Conservation (phyloP, 352 stramenopile genomes). For the Blastocystis hominis region DNA sequence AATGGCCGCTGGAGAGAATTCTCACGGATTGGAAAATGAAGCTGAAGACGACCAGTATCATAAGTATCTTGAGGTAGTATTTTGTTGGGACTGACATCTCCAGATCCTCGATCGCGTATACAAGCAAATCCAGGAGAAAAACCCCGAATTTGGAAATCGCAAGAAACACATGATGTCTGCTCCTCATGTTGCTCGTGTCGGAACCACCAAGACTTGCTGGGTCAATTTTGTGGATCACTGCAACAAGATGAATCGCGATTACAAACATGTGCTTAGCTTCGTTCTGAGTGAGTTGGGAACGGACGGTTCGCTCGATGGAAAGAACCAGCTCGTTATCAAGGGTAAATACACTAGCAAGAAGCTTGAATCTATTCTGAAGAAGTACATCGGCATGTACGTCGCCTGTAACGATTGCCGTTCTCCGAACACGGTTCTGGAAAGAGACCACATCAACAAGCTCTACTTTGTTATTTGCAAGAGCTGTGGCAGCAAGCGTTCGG, state of each 20-base stretch:
- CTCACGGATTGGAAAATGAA: neutral
- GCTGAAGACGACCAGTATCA: slow-evolving; percentile 20
- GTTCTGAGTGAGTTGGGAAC: slow-evolving; percentile 97
- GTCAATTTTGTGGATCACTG: slow-evolving; percentile 64
- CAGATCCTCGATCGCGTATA: slow-evolving; percentile 43
- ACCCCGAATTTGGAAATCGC: neutral
- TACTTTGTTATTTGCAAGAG: slow-evolving; percentile 96
- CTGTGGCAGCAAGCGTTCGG: slow-evolving; percentile 86
- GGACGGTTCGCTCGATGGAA: slow-evolving; percentile 89
- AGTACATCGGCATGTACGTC: slow-evolving; percentile 96
- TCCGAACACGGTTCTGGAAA: slow-evolving; percentile 89
- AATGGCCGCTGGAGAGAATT: neutral
- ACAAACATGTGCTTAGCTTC: slow-evolving; percentile 97
- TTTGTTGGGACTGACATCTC: neutral
- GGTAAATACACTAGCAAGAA: slow-evolving; percentile 95
- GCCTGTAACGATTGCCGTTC: slow-evolving; percentile 97
- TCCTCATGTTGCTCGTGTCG: slow-evolving; percentile 32
- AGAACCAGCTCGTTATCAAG: slow-evolving; percentile 92
- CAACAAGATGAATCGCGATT: slow-evolving; percentile 91
- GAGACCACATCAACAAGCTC: slow-evolving; percentile 86
- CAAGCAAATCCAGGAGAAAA: slow-evolving; percentile 22
- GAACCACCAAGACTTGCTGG: slow-evolving; percentile 57
- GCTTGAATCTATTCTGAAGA: slow-evolving; percentile 94
- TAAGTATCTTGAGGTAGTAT: neutral
- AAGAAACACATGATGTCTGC: slow-evolving; percentile 26